These are phyloP conservation scores for Nicotiana tomentosiformis DNA, from an alignment of 257 asterid genomes.

Conservation along the genomic window DNA sequence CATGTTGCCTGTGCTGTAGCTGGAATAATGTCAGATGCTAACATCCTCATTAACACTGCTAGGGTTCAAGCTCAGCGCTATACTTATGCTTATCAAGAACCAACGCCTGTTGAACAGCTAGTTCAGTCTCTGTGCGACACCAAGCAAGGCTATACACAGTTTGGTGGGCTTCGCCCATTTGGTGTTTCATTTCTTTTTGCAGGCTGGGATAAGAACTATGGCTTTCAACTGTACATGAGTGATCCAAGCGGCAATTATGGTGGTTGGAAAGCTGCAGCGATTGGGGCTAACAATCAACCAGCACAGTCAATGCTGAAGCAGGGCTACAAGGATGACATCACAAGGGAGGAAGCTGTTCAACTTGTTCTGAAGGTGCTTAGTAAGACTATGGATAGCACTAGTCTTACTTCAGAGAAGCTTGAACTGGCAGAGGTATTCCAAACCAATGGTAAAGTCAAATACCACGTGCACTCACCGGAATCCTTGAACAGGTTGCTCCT, in stretches of 20 bases:
- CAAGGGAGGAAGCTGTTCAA: slow-evolving; percentile 19
- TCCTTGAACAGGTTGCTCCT: slow-evolving; percentile 7
- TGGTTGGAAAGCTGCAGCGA: slow-evolving; percentile 21
- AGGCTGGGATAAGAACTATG: slow-evolving; percentile 21
- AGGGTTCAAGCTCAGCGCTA: slow-evolving; percentile 18
- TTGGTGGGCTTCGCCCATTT: slow-evolving; percentile 24
- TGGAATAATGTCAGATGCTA: slow-evolving; percentile 22
- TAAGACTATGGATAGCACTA: slow-evolving; percentile 20
- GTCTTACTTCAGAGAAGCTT: slow-evolving; percentile 16
- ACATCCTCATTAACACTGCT: slow-evolving; percentile 19
- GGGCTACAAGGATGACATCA: slow-evolving; percentile 16
- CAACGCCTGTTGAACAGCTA: slow-evolving; percentile 19
- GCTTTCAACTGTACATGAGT: slow-evolving; percentile 18
- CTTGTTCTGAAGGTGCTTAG: slow-evolving; percentile 17
- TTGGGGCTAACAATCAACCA: slow-evolving; percentile 19
- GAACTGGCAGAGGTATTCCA: slow-evolving; percentile 20
- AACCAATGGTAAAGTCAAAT: slow-evolving; percentile 10
- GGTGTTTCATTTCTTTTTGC: slow-evolving; percentile 19
- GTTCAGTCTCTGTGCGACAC: slow-evolving; percentile 19
- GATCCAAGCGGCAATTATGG: slow-evolving; percentile 19
- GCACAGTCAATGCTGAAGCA: slow-evolving; percentile 19
- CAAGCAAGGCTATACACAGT: slow-evolving; percentile 22
- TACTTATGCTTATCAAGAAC: slow-evolving; percentile 15
- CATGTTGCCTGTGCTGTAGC: slow-evolving; percentile 22
- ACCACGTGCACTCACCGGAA: slow-evolving; percentile 6